Percentiles rank a stretch among this genome's conserved stretches.
These are phyloP conservation scores for Colletotrichum viniferum DNA, from an alignment of 2,329 filamentous ascomycete species.

Conservation along the genomic window DNA sequence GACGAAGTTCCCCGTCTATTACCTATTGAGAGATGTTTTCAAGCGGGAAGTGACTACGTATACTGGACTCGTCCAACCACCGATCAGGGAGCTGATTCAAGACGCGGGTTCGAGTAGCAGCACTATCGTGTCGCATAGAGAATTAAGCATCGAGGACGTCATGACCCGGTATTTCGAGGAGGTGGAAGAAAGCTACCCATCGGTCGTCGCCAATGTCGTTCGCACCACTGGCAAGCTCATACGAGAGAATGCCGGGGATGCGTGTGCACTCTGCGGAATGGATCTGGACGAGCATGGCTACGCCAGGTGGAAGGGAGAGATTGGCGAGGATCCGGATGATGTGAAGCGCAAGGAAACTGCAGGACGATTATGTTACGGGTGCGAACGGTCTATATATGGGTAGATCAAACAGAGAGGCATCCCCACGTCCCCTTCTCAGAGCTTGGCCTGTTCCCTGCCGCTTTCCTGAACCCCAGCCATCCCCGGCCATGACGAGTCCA, in stretches of 20 bases:
- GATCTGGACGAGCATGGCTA: conserved; percentile 68
- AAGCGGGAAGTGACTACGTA: conserved; percentile 80
- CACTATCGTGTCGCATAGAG: conserved; percentile 67
- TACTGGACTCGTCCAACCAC: conserved; percentile 54
- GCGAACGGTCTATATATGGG: conserved; percentile 66
- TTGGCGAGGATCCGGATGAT: conserved; percentile 47
- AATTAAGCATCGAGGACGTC: conserved; percentile 88
- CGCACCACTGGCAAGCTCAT: conserved; percentile 85
- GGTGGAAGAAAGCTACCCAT: conserved; percentile 85
- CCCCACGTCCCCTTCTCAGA: background rate
- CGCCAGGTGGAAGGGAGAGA: conserved; percentile 66
- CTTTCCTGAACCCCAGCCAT: background rate
- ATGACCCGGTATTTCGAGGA: conserved; percentile 88
- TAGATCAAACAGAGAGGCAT: conserved; percentile 31
- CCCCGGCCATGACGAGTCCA: background rate
- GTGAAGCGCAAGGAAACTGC: conserved; percentile 28
- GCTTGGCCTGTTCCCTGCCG: background rate
- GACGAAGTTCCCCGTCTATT: conserved; percentile 60
- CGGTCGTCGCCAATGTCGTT: conserved; percentile 94
- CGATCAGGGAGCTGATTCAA: conserved; percentile 52
- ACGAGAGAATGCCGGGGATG: conserved; percentile 40
- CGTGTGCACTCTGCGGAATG: conserved; percentile 75
- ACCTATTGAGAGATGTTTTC: conserved; percentile 84
- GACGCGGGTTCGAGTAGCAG: conserved; percentile 29
- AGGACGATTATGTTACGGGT: conserved; percentile 71